These are phyloP conservation scores for Fraxinus latifolia DNA, from an alignment of 305 asterid species.

Conservation along the genomic window DNA sequence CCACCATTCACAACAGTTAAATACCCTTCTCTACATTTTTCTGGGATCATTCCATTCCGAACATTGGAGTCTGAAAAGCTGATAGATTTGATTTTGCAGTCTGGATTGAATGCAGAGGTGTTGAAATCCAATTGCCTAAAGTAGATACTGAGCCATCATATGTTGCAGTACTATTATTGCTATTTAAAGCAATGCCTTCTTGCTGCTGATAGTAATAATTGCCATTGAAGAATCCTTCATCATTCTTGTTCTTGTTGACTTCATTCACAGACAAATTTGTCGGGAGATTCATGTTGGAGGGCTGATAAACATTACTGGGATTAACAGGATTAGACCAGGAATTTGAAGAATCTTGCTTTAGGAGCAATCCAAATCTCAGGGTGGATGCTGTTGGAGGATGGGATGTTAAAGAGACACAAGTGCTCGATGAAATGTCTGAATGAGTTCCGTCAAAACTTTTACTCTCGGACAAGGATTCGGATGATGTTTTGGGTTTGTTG, in stretches of 20 bases:
- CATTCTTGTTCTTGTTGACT: not conserved
- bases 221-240: conserved; percentile 25
- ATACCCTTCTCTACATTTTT: not conserved
- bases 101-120: conserved; percentile 35
- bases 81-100: conserved; percentile 41
- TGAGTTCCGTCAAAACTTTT: conserved; percentile 25
- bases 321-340: conserved; percentile 38
- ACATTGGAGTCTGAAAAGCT: conserved; percentile 57
- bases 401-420: conserved; percentile 15
- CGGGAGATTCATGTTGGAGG: conserved; percentile 31
- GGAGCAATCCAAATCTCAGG: conserved; percentile 39
- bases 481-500: conserved; percentile 45
- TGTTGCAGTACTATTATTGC: conserved; percentile 24
- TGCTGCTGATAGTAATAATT: conserved; percentile 29
- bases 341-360: conserved; percentile 45
- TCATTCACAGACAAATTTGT: not conserved
- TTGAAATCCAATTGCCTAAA: conserved; percentile 35
- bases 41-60: conserved; percentile 55
- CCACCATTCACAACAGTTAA: conserved; percentile 20
- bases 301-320: conserved; percentile 16
- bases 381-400: conserved; percentile 26
- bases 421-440: conserved; percentile 28
- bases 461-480: conserved; percentile 37
- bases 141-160: conserved; percentile 23
- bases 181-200: conserved; percentile 20